Percentiles rank a stretch among this genome's conserved stretches.
These are phyloP conservation scores for Penicillium sp. DNA, from an alignment of 2,329 filamentous ascomycete genomes.

Conservation along the genomic window DNA sequence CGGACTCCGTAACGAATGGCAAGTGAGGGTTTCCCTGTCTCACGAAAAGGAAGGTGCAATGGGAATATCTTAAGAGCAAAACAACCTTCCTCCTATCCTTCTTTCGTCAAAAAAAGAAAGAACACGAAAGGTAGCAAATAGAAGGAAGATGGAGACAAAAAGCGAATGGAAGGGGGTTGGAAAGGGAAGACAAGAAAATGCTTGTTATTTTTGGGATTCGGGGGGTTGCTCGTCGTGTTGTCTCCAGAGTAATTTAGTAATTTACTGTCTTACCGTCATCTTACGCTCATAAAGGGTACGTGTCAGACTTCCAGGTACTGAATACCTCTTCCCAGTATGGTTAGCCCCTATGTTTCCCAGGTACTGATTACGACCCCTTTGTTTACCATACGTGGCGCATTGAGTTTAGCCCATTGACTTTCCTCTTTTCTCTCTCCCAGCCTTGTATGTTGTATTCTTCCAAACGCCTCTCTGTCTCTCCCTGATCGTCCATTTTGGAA, in stretches of 20 bases:
- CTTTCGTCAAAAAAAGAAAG: conserved; percentile 23
- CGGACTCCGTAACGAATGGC: conserved; percentile 27
- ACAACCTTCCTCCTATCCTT: conserved; percentile 15
- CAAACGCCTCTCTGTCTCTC: neutral
- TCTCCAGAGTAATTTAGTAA: conserved; percentile 23
- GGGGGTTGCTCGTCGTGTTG: conserved; percentile 12
- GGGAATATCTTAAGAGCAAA: conserved; percentile 11
- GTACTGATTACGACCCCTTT: conserved; percentile 8
- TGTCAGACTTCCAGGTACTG: conserved; percentile 13
- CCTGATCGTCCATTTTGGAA: conserved; percentile 1
- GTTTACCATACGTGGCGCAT: conserved; percentile 10
- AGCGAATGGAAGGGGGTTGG: conserved; percentile 27
- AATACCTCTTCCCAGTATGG: conserved; percentile 14
- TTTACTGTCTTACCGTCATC: conserved; percentile 28
- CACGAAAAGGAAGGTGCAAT: conserved; percentile 12
- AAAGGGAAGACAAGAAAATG: conserved; percentile 19
- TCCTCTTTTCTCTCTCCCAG: neutral
- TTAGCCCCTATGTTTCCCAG: neutral
- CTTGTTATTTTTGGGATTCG: conserved; percentile 26
- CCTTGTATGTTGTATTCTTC: neutral
- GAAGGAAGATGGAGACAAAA: conserved; percentile 28
- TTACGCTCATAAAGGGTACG: conserved; percentile 15
- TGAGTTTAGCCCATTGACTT: neutral
- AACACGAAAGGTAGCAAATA: conserved; percentile 33
- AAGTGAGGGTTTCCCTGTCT: conserved; percentile 1